Percentiles rank a stretch among this genome's conserved stretches.
Conservation (phyloP, 441 rosid genomes). For the California macrophylla region DNA sequence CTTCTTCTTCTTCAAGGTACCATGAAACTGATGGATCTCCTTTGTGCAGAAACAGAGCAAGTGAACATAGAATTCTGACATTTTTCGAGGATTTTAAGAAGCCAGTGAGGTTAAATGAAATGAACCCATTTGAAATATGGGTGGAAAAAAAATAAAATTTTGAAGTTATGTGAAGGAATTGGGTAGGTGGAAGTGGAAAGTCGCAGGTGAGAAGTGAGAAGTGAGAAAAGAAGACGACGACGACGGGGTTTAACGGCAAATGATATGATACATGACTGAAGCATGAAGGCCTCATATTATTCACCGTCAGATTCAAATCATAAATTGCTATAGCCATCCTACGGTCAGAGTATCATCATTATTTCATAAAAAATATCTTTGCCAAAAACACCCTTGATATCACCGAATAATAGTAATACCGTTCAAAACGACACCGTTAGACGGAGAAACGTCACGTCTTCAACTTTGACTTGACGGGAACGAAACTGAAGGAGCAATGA, state of each 20-base stretch:
- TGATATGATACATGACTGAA: neutral
- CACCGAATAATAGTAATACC: no score
- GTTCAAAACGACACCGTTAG: neutral
- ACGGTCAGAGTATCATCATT: no score
- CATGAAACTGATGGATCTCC: neutral
- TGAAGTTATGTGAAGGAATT: neutral
- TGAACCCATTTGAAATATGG: neutral
- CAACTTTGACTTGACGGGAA: neutral
- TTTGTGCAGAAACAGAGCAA: neutral
- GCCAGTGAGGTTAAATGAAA: neutral
- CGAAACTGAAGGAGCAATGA: neutral
- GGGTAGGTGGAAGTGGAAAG: neutral
- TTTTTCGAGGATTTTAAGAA: neutral
- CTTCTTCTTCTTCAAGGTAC: neutral
- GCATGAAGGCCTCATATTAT: neutral
- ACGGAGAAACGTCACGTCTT: neutral
- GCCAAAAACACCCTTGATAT: no score
- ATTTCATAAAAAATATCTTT: no score
- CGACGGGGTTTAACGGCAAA: neutral
- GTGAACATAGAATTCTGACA: neutral
- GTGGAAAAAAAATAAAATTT: neutral
- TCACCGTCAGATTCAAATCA: neutral
- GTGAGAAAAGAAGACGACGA: neutral
- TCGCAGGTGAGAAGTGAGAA: neutral
- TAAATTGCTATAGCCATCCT: neutral